phyloP scores from a whole-genome alignment of 768 basidiomycete species.

The Boletus rex-veris region DNA sequence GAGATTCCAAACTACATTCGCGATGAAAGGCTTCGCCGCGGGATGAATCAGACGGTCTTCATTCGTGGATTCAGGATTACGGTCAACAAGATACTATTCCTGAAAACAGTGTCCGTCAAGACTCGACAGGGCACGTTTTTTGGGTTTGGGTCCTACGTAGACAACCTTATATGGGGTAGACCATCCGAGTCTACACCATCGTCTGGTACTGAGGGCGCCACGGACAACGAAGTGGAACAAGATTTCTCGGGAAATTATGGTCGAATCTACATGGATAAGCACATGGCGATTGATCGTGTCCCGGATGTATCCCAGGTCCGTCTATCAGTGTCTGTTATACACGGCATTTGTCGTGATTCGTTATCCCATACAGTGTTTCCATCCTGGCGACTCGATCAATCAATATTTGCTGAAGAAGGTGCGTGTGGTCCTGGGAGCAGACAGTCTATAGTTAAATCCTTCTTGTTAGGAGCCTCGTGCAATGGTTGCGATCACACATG shows the following conservation, averaged over 20 bases:
- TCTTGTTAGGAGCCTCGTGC: not conserved
- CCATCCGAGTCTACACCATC: not conserved
- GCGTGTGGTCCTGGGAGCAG: not conserved
- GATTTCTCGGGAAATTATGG: not conserved
- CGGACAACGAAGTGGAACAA: not conserved
- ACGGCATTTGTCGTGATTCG: too few relatives aligned
- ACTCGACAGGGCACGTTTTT: not conserved
- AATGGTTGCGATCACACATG: not conserved
- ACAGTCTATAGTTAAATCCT: not conserved
- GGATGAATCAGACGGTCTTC: too few relatives aligned
- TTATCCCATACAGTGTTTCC: not conserved
- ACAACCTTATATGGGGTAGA: too few relatives aligned
- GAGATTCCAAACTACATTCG: not conserved
- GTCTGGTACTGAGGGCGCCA: not conserved
- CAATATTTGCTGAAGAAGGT: not conserved
- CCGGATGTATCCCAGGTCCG: not conserved
- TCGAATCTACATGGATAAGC: not conserved
- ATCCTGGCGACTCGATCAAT: not conserved
- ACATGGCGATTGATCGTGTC: not conserved
- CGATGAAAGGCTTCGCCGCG: not conserved
- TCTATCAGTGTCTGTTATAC: not conserved
- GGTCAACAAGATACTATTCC: too few relatives aligned
- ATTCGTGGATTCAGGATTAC: too few relatives aligned
- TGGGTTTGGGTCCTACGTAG: not conserved
- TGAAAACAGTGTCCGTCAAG: not conserved